Evolutionary conservation across 768 basidiomycete genomes (phyloP), one percentile per base, ranked within the genome.

Genomic region (Boletus subcaerulescens): DNA sequence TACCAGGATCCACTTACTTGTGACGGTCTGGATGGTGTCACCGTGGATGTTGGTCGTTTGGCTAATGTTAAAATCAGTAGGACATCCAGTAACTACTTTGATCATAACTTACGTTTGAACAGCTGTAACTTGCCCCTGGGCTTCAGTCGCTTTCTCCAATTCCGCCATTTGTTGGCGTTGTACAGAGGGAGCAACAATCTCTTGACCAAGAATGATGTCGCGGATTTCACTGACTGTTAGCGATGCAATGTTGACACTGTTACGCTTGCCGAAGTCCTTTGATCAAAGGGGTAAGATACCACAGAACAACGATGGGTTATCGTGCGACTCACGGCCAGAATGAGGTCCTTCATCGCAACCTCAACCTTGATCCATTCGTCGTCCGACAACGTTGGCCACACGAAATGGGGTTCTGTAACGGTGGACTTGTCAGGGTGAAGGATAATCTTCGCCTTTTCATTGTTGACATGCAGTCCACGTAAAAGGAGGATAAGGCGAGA

Each of bases 81-180:
- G 45, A 9, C 18, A 26, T 35, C 20, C 38, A n/a, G 14, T 2
- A 38, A 9, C 17, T 35, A 31, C 18, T 42, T 52, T 4, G 38
- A 38, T 22, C 13, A 6, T 5, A 40, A 66, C 80, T 73, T 65
- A 81, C 79, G 95, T 98, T 73, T 98, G 93, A 43, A 98, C 77
- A 22, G 97, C 95, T 3, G 97, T 99, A 62, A 98, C 89, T 71
- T 98, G 96, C 45, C 84, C 83, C 59, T 93, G 92, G 0, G 97
- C 94, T 68, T 97, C 96, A 7, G 90, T 83, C 55, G 90, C 89
- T 79, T 98, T 98, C 73, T 99, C 97, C 50, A 99, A 77, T 70
- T 98, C 97, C 17, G 96, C 97, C 94, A 98, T 97, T 73, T 99
- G 97, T 73, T 98, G 97, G 46, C 97, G 86, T 70, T 99, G 97